These are phyloP conservation scores for Pisolithus microcarpus DNA, from an alignment of 768 basidiomycete genomes.

Conservation along the genomic window DNA sequence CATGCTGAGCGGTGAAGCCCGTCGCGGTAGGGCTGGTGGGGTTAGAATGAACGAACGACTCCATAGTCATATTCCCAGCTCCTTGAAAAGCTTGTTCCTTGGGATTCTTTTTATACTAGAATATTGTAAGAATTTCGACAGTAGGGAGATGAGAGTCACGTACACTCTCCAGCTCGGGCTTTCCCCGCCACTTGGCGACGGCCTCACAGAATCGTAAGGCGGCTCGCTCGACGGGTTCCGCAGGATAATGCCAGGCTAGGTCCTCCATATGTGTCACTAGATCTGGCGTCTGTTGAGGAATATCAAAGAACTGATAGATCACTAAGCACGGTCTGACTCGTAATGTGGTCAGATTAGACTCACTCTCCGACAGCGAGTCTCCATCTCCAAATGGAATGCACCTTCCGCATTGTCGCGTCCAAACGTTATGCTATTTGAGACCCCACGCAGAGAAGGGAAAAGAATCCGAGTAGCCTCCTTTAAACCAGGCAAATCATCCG, in stretches of 20 bases:
- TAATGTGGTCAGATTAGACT: constrained; percentile 21
- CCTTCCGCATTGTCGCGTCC: constrained; percentile 50
- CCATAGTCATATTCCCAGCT: constrained; percentile 46
- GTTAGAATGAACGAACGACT: constrained; percentile 64
- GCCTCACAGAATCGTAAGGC: constrained; percentile 77
- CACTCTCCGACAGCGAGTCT: constrained; percentile 60
- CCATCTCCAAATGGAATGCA: constrained; percentile 74
- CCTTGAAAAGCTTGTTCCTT: constrained; percentile 26
- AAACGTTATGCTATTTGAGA: constrained; percentile 19
- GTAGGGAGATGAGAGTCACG: constrained; percentile 3
- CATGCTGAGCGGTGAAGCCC: constrained; percentile 13
- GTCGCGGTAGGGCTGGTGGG: constrained; percentile 49
- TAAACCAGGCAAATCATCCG: constrained; percentile 68
- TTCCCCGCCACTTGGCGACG: constrained; percentile 74
- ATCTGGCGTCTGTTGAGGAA: constrained; percentile 65
- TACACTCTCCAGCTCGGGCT: constrained; percentile 77
- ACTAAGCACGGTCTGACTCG: constrained; percentile 4
- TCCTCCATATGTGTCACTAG: constrained; percentile 72
- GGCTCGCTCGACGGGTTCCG: constrained; percentile 74
- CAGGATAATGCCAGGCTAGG: constrained; percentile 67
- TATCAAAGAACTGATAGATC: constrained; percentile 61
- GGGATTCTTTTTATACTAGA: constrained; percentile 53
- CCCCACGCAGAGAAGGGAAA: constrained; percentile 48
- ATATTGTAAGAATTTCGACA: constrained; percentile 11
- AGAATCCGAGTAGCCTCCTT: constrained; percentile 59